Evolutionary conservation across 176 grass and related monocot species (phyloP).

Genomic region (Avena insularis): DNA sequence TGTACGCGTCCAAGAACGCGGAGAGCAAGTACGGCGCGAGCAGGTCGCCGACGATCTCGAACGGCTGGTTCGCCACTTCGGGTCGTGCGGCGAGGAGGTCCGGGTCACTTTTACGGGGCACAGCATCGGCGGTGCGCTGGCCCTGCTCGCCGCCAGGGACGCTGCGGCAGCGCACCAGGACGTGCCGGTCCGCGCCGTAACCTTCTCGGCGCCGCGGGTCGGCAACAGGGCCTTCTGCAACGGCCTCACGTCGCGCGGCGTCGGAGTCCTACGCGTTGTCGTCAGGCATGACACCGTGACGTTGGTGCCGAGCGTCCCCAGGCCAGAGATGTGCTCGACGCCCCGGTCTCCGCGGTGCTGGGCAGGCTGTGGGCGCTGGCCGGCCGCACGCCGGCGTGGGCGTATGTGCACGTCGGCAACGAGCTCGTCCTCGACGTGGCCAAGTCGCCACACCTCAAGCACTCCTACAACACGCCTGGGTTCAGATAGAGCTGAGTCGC

Average conservation of each 20-base stretch:
- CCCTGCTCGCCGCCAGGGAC: slow-evolving; percentile 59
- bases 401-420: slow-evolving; percentile 42
- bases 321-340: slow-evolving; percentile 23
- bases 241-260: slow-evolving; percentile 26
- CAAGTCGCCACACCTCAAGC: slow-evolving; percentile 38
- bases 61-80: slow-evolving; percentile 42
- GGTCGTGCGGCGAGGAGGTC: slow-evolving; percentile 25
- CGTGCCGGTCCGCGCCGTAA: slow-evolving; percentile 50
- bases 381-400: slow-evolving; percentile 5
- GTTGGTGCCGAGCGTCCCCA: slow-evolving; percentile 49
- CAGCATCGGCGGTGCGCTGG: slow-evolving; percentile 74
- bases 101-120: slow-evolving; percentile 58
- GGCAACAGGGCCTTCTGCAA: slow-evolving; percentile 58
- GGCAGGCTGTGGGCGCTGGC: slow-evolving; percentile 41
- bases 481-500: too few species aligned
- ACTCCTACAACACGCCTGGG: slow-evolving; percentile 13
- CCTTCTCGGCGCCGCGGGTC: slow-evolving; percentile 62
- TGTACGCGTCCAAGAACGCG: slow-evolving; percentile 54
- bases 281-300: slow-evolving; percentile 38
- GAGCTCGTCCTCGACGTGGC: slow-evolving; percentile 41
- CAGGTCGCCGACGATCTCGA: slow-evolving; percentile 57
- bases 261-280: slow-evolving; percentile 48
- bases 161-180: slow-evolving; percentile 39
- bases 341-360: slow-evolving; percentile 48
- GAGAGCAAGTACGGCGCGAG: slow-evolving; percentile 38